These are phyloP conservation scores for Pyricularia pennisetigena DNA, from an alignment of 2,329 filamentous ascomycete genomes.

Conservation along the genomic window DNA sequence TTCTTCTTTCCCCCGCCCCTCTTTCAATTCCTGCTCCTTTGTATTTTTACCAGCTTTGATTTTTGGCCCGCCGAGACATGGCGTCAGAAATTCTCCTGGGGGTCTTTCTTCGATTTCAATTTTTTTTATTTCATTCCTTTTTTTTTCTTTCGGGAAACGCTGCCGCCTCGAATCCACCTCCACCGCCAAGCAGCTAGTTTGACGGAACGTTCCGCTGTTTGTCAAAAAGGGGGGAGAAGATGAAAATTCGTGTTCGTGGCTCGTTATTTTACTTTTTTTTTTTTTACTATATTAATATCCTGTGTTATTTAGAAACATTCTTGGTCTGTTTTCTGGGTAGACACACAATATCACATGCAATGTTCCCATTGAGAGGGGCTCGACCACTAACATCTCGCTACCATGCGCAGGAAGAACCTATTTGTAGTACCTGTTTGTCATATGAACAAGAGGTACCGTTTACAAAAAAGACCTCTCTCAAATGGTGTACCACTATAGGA, in stretches of 20 bases:
- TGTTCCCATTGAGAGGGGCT: not conserved
- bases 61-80: too few species aligned
- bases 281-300: too few species aligned
- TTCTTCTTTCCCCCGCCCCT: too few species aligned
- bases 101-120: too few species aligned
- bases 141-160: not conserved
- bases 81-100: too few species aligned
- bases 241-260: not conserved
- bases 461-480: not conserved
- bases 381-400: not conserved
- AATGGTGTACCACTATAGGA: not conserved
- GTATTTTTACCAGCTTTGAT: too few species aligned
- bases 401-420: not conserved
- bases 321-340: not conserved
- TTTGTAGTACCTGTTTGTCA: not conserved
- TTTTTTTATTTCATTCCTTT: too few species aligned
- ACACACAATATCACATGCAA: not conserved
- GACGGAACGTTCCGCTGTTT: not conserved
- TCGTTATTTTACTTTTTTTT: not conserved
- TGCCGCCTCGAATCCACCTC: not conserved
- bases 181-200: not conserved
- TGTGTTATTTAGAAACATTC: too few species aligned
- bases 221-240: not conserved
- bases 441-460: not conserved
- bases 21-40: too few species aligned